A percentile compares a stretch with the other conserved stretches of the same genome.
These are phyloP conservation scores for Colletotrichum zoysiae DNA, from an alignment of 2,329 filamentous ascomycete genomes.

Conservation along the genomic window DNA sequence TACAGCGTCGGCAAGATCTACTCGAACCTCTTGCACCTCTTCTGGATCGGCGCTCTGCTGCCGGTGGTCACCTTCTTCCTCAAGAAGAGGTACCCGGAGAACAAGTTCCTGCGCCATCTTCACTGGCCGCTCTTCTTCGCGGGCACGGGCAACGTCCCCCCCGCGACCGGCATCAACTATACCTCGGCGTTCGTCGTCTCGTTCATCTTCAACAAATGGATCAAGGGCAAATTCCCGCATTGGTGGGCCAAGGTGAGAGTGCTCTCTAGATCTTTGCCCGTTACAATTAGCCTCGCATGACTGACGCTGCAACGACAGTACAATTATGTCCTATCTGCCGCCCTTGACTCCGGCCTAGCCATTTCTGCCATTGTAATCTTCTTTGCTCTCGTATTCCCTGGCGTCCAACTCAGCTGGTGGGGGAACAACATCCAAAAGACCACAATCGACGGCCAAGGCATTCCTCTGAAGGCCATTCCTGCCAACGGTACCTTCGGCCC, in stretches of 20 bases:
- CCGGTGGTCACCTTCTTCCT: slow-evolving; percentile 35
- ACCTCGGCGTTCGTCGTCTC: slow-evolving; percentile 29
- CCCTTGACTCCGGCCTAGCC: slow-evolving; percentile 56
- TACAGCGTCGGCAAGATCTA: slow-evolving; percentile 62
- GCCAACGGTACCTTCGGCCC: slow-evolving; percentile 33
- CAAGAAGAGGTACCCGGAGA: slow-evolving; percentile 22
- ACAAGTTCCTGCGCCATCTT: slow-evolving; percentile 19
- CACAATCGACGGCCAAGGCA: slow-evolving; percentile 56
- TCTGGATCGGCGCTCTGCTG: slow-evolving; percentile 57
- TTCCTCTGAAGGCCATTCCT: slow-evolving; percentile 26
- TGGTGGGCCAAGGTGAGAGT: slow-evolving; percentile 35
- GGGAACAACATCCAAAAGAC: slow-evolving; percentile 50
- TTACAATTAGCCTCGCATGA: not conserved
- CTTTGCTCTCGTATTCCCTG: slow-evolving; percentile 57
- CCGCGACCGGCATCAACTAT: slow-evolving; percentile 36
- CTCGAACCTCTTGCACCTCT: slow-evolving; percentile 61
- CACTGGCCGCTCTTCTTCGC: slow-evolving; percentile 39
- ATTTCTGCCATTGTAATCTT: slow-evolving; percentile 58
- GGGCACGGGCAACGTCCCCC: slow-evolving; percentile 33
- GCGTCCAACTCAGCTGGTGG: slow-evolving; percentile 55
- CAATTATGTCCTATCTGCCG: slow-evolving; percentile 58
- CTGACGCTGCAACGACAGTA: slow-evolving; percentile 38
- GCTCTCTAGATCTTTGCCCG: not conserved
- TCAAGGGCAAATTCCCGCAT: slow-evolving; percentile 33
- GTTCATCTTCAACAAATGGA: slow-evolving; percentile 36